Conservation (phyloP, 2,329 filamentous ascomycete genomes). For the Botryotinia convoluta region DNA sequence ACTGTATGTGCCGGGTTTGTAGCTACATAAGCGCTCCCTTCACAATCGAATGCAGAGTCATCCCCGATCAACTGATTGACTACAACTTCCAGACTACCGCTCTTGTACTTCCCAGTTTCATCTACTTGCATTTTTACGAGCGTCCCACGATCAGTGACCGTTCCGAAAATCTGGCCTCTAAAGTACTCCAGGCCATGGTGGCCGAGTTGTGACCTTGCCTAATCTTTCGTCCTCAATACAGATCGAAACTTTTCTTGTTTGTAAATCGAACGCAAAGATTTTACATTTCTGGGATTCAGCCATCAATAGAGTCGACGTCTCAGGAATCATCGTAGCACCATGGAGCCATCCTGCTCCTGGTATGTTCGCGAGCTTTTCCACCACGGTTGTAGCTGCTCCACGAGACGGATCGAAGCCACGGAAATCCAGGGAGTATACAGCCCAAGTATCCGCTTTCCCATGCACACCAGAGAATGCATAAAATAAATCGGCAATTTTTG, state of each 20-base stretch:
- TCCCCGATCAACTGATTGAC: constrained; percentile 2
- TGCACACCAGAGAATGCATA: constrained; percentile 12
- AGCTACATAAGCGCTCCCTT: background rate
- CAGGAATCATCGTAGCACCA: constrained; percentile 8
- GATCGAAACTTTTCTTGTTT: background rate
- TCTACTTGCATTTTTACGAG: constrained; percentile 2
- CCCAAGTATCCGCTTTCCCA: constrained; percentile 3
- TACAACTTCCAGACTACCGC: background rate
- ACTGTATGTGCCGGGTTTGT: background rate
- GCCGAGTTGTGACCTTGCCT: background rate
- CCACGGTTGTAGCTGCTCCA: background rate
- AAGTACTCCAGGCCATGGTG: constrained; percentile 13
- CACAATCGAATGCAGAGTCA: constrained; percentile 2
- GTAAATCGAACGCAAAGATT: background rate
- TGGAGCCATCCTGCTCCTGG: background rate
- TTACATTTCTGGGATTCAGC: background rate
- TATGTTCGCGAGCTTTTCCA: constrained; percentile 3
- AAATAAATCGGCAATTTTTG: constrained; percentile 1
- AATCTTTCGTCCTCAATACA: background rate
- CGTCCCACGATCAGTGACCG: background rate
- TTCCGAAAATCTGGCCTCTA: background rate
- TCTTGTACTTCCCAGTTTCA: background rate
- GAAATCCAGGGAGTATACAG: background rate
- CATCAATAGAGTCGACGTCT: background rate
- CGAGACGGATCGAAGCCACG: background rate